phyloP scores from a whole-genome alignment of 805 yeast species.

The Yarrowia osloensis region DNA sequence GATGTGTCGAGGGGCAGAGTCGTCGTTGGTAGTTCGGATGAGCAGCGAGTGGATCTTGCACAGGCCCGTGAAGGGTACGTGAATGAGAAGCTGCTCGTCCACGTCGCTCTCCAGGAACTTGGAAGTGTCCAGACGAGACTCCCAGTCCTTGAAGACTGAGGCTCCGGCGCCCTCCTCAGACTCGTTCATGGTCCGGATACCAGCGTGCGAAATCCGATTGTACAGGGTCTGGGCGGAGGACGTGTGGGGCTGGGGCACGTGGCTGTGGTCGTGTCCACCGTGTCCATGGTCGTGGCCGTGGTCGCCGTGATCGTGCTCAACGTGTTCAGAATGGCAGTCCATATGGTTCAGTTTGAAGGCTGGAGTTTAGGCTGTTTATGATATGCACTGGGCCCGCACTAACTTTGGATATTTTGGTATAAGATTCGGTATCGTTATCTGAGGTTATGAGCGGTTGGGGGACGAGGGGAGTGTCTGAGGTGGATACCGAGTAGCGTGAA shows the following conservation, averaged over 20 bases:
- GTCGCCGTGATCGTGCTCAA: constrained; percentile 15
- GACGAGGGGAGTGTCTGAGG: background rate
- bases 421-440: constrained; percentile 26
- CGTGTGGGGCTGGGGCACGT: constrained; percentile 70
- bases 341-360: background rate
- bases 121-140: constrained; percentile 52
- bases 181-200: constrained; percentile 65
- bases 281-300: constrained; percentile 46
- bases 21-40: constrained; percentile 62
- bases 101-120: constrained; percentile 63
- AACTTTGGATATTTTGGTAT: constrained; percentile 5
- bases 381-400: constrained; percentile 2
- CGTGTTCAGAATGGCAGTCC: constrained; percentile 29
- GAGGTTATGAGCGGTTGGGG: background rate
- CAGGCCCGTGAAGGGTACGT: constrained; percentile 76
- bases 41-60: constrained; percentile 75
- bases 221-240: constrained; percentile 64
- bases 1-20: constrained; percentile 67
- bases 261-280: constrained; percentile 42
- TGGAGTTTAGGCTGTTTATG: background rate
- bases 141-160: constrained; percentile 55
- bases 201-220: constrained; percentile 58
- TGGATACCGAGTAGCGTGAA: background rate
- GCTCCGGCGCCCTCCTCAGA: constrained; percentile 54
- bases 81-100: constrained; percentile 75